These are phyloP conservation scores for Ambrosiella beaveri DNA, from an alignment of 2,329 filamentous ascomycete genomes.

Conservation along the genomic window DNA sequence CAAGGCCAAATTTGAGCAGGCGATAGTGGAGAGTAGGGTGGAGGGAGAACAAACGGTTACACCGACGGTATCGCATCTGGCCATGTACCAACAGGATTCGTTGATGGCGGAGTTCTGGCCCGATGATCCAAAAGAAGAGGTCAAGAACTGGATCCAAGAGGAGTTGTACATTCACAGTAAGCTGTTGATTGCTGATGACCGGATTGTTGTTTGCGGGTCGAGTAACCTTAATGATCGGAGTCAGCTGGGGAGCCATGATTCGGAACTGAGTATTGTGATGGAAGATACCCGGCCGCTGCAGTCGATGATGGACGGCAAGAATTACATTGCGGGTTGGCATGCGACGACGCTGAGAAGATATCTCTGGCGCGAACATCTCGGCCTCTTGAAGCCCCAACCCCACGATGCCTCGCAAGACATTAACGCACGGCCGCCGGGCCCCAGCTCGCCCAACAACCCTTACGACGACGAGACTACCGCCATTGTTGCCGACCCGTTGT, in stretches of 20 bases:
- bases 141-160: slow-evolving; percentile 82
- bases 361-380: slow-evolving; percentile 82
- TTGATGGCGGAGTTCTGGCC: slow-evolving; percentile 60
- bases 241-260: slow-evolving; percentile 77
- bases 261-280: slow-evolving; percentile 78
- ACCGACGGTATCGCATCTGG: slow-evolving; percentile 50
- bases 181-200: slow-evolving; percentile 75
- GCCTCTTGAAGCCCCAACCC: slow-evolving; percentile 57
- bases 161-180: slow-evolving; percentile 93
- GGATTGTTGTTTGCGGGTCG: slow-evolving; percentile 66
- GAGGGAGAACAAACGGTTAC: slow-evolving; percentile 18
- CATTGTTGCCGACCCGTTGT: slow-evolving; percentile 54
- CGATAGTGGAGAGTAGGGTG: slow-evolving; percentile 17
- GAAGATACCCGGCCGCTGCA: slow-evolving; percentile 58
- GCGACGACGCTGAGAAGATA: slow-evolving; percentile 65
- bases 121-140: slow-evolving; percentile 58
- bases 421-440: slow-evolving; percentile 55
- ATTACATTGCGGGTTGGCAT: slow-evolving; percentile 63
- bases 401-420: slow-evolving; percentile 48
- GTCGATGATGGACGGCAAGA: slow-evolving; percentile 61
- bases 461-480: slow-evolving; percentile 41
- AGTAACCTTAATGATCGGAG: slow-evolving; percentile 86
- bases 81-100: slow-evolving; percentile 44
- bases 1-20: slow-evolving; percentile 20
- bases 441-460: slow-evolving; percentile 48